These are phyloP conservation scores for Phoenix dactylifera DNA, from an alignment of 176 grass and related monocot genomes.

Conservation along the genomic window DNA sequence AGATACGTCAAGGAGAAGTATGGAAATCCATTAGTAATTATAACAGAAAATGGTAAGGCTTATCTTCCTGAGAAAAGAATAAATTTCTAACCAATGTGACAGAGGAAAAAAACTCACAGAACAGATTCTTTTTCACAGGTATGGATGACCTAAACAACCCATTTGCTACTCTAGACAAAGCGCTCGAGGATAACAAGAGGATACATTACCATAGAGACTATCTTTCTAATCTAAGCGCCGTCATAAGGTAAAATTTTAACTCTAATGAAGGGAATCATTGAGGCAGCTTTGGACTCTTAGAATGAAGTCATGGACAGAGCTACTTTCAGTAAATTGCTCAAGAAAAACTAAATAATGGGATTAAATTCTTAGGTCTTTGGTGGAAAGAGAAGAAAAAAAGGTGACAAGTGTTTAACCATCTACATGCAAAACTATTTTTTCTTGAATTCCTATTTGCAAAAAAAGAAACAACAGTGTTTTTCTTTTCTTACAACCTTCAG, in stretches of 20 bases:
- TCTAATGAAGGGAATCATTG: too few species aligned
- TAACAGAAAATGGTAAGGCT: constrained; percentile 70
- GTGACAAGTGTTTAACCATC: too few species aligned
- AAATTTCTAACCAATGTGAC: not conserved
- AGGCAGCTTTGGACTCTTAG: too few species aligned
- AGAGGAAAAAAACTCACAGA: not conserved
- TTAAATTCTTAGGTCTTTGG: too few species aligned
- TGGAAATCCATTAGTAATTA: constrained; percentile 56
- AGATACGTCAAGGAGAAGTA: constrained; percentile 83
- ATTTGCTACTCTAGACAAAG: constrained; percentile 38
- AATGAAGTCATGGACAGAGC: too few species aligned
- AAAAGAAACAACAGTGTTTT: too few species aligned
- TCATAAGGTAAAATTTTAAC: constrained; percentile 39
- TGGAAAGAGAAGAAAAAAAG: too few species aligned
- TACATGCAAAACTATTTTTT: too few species aligned
- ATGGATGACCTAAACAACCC: constrained; percentile 65
- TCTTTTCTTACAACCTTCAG: too few species aligned
- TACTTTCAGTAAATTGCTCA: too few species aligned
- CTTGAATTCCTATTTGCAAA: too few species aligned
- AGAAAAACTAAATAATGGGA: too few species aligned
- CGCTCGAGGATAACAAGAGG: constrained; percentile 67
- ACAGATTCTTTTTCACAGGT: constrained; percentile 26
- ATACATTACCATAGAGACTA: constrained; percentile 88
- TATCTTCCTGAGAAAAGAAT: constrained; percentile 1
- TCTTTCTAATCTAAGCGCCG: constrained; percentile 53